Base-by-base conservation (phyloP, 768 basidiomycete species). In the Rhodotorula sphaerocarpa region DNA sequence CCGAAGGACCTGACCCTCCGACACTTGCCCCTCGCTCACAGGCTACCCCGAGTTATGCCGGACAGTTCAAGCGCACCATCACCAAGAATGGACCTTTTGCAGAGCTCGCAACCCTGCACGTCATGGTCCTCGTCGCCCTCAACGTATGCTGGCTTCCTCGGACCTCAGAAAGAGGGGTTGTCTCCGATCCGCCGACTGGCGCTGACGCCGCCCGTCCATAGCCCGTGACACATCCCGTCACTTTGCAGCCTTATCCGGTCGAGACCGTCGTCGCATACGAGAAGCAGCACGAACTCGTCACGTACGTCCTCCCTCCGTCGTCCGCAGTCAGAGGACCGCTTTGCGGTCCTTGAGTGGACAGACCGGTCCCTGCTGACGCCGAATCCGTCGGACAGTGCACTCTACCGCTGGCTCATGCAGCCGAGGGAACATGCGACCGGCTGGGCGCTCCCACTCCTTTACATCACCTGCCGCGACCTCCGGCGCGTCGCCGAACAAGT, bases 401-500 rank as follows among this genome's bases (percentile, higher is more conserved):
- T 70, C 11, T 55, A 65, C 33, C 56, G 61, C 3, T 60, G 54
- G 39, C 39, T 70, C 23, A 45, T 64, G 33, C 44, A 59, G 34
- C 50, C 65, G n/a, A 50, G 34, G 23, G 63, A 68, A 30, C 3
- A 42, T 1, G 21, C 44, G 21, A 65, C 63, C 6, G 57, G 60
- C 3, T 72, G 71, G 71, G 57, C 64, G 0, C 57, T 72, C 6
- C 70, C 69, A 0, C 31, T 66, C 6, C 61, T 72, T 25, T 72
- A 67, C 60, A 21, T 42, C 31, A 58, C 68, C 21, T 72, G 68
- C 39, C 41, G 52, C 18, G 70, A 72, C 43, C 33, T 72, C 21
- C 59, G 57, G 20, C n/a, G 23, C 36, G 30, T 70, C 2, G 70
- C 68, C 6, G 52, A 65, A n/a, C 27, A 48, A 55, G 70, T 70